phyloP scores from a whole-genome alignment of 2,329 filamentous ascomycete species.

The Ophiosphaerella narmari region DNA sequence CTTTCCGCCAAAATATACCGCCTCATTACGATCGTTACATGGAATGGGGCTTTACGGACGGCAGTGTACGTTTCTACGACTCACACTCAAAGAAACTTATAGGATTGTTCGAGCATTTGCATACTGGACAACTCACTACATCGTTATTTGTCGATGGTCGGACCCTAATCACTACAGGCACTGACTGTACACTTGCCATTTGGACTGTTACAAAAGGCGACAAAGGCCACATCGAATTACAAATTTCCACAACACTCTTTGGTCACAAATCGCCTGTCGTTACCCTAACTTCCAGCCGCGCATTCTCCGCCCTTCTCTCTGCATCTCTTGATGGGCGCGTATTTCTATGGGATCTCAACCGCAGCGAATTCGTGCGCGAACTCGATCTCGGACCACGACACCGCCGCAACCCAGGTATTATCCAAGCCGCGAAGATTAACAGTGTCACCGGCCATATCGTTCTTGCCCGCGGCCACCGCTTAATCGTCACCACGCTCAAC shows the following conservation, averaged over 20 bases:
- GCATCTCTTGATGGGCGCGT: slow-evolving; percentile 80
- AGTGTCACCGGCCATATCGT: slow-evolving; percentile 90
- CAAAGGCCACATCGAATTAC: slow-evolving; percentile 69
- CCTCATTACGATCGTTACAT: slow-evolving; percentile 87
- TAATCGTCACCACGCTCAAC: slow-evolving; percentile 85
- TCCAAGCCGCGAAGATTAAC: slow-evolving; percentile 82
- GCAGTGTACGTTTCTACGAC: slow-evolving; percentile 87
- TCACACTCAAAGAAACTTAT: slow-evolving; percentile 81
- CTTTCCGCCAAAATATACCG: slow-evolving; percentile 84
- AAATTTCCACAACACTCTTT: slow-evolving; percentile 80
- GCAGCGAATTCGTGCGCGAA: slow-evolving; percentile 81
- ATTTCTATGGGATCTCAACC: slow-evolving; percentile 93
- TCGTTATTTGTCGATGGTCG: slow-evolving; percentile 86
- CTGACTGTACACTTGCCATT: slow-evolving; percentile 88
- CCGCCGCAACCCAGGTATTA: slow-evolving; percentile 25
- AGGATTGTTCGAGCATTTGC: slow-evolving; percentile 90
- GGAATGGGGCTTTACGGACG: slow-evolving; percentile 95
- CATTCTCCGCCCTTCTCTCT: slow-evolving; percentile 86
- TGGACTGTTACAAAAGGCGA: slow-evolving; percentile 75
- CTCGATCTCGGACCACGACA: slow-evolving; percentile 54
- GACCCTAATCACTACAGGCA: slow-evolving; percentile 87
- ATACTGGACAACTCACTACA: slow-evolving; percentile 85
- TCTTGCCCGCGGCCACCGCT: slow-evolving; percentile 75
- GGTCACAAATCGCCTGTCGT: slow-evolving; percentile 86
- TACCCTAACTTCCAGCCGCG: slow-evolving; percentile 80